These are phyloP conservation scores for Fusarium heterosporum DNA, from an alignment of 2,329 filamentous ascomycete species.

Conservation along the genomic window DNA sequence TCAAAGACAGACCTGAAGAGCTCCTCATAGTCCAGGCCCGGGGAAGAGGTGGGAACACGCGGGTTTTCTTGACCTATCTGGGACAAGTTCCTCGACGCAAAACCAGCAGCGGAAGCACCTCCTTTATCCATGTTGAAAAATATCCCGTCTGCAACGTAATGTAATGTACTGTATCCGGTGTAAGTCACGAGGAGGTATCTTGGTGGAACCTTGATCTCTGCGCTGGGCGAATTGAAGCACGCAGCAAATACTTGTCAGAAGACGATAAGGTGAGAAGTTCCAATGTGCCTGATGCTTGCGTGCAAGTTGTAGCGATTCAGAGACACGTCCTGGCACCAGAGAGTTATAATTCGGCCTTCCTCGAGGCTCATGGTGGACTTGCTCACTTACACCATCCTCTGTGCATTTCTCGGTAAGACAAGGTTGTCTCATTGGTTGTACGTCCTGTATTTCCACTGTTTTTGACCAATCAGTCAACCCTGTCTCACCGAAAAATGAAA, in stretches of 20 bases:
- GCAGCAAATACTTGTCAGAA: conserved; percentile 53
- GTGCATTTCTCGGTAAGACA: conserved; percentile 29
- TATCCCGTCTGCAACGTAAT: conserved; percentile 27
- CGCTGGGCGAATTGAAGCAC: conserved; percentile 53
- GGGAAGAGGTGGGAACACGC: conserved; percentile 53
- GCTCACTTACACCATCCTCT: conserved; percentile 55
- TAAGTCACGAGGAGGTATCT: conserved; percentile 55
- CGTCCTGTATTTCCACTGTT: conserved; percentile 29
- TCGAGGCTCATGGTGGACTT: conserved; percentile 52
- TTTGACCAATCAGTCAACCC: conserved; percentile 48
- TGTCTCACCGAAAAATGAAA: conserved; percentile 47
- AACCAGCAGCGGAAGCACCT: conserved; percentile 31
- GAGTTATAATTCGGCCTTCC: conserved; percentile 56
- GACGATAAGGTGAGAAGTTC: conserved; percentile 56
- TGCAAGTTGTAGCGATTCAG: conserved; percentile 55
- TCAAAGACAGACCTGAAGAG: conserved; percentile 55
- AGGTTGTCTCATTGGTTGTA: conserved; percentile 46
- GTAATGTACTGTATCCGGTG: conserved; percentile 48
- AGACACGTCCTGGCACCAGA: conserved; percentile 54
- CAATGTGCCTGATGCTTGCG: conserved; percentile 54
- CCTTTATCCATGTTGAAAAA: conserved; percentile 54
- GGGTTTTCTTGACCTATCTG: conserved; percentile 53
- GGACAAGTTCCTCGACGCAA: conserved; percentile 50
- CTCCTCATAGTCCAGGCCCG: conserved; percentile 49
- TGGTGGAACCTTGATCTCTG: conserved; percentile 57